Percentiles rank a stretch among this genome's conserved stretches.
Evolutionary conservation across 257 asterid genomes (phyloP).

Genomic region (Voacanga thouarsii): DNA sequence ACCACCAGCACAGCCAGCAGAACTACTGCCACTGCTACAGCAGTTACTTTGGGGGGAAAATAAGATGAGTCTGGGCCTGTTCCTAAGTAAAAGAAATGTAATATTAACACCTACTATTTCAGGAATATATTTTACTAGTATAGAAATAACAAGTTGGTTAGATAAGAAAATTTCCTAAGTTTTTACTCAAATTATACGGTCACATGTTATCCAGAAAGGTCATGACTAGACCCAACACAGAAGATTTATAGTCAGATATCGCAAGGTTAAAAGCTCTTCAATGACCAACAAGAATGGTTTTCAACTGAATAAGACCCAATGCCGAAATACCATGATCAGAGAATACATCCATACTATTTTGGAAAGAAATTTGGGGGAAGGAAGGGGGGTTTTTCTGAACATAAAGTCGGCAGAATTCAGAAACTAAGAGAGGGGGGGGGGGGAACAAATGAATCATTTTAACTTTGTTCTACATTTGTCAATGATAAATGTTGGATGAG

Average conservation of each 20-base stretch:
- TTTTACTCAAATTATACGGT: neutral
- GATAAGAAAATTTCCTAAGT: constrained; percentile 6
- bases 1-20: constrained; percentile 61
- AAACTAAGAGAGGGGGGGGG: neutral
- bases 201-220: constrained; percentile 9
- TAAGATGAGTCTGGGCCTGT: constrained; percentile 74
- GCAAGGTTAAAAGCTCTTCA: constrained; percentile 2
- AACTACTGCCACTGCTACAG: constrained; percentile 78
- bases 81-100: constrained; percentile 55
- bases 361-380: neutral
- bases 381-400: neutral
- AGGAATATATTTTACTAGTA: constrained; percentile 14
- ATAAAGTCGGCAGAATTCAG: neutral
- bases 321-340: neutral
- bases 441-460: neutral
- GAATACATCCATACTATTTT: neutral
- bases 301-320: constrained; percentile 6
- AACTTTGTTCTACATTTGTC: neutral
- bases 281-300: neutral
- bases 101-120: constrained; percentile 28
- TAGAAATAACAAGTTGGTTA: constrained; percentile 10
- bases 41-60: constrained; percentile 66
- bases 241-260: neutral
- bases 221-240: neutral
- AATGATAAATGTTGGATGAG: too few relatives aligned